phyloP scores from a whole-genome alignment of 2,329 filamentous ascomycete genomes.

The Aspergillus bombycis region DNA sequence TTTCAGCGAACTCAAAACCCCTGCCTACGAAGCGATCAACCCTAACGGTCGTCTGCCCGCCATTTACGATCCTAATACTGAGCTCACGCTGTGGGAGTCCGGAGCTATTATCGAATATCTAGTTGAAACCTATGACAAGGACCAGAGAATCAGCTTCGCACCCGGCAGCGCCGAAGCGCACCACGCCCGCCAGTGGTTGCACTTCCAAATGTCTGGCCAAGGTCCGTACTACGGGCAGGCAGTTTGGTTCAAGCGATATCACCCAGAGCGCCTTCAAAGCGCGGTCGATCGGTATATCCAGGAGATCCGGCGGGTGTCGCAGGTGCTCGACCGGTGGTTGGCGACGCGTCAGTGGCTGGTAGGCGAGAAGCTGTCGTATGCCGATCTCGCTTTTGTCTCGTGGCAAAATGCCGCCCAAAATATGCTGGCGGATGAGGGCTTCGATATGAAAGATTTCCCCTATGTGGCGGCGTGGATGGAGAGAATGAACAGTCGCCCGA shows the following conservation, averaged over 20 bases:
- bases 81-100: conserved; percentile 37
- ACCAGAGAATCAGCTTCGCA: conserved; percentile 40
- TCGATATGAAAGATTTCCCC: conserved; percentile 4
- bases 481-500: too few relatives aligned
- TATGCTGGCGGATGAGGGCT: neutral
- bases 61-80: conserved; percentile 35
- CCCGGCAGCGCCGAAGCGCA: conserved; percentile 34
- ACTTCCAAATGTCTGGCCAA: conserved; percentile 51
- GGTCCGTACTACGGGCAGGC: conserved; percentile 55
- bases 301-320: conserved; percentile 34
- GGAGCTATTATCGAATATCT: conserved; percentile 50
- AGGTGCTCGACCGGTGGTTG: neutral
- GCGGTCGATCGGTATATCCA: conserved; percentile 50
- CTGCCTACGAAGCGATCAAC: conserved; percentile 33
- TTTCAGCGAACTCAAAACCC: conserved; percentile 35
- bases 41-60: conserved; percentile 41
- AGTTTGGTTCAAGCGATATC: conserved; percentile 47
- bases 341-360: conserved; percentile 2
- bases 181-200: conserved; percentile 49
- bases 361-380: neutral
- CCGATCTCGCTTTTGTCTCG: conserved; percentile 3
- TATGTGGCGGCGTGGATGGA: conserved; percentile 19
- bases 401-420: neutral
- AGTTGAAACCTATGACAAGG: conserved; percentile 49
- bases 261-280: conserved; percentile 47